Conservation (phyloP, 2,329 filamentous ascomycete genomes). For the Pseudogymnoascus sp. region DNA sequence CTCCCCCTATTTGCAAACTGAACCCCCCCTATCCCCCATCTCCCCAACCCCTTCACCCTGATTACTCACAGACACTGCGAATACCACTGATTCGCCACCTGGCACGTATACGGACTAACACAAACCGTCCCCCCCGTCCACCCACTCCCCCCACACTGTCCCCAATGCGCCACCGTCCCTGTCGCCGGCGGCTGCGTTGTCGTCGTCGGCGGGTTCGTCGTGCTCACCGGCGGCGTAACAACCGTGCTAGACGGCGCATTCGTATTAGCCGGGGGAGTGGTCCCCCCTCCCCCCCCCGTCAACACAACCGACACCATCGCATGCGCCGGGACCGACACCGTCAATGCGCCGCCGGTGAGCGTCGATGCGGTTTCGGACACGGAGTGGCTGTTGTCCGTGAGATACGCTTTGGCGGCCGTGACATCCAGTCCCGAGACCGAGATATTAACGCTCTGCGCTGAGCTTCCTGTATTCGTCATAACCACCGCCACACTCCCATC, state of each 20-base stretch:
- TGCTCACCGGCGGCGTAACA: background rate
- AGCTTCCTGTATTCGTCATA: slow-evolving; percentile 16
- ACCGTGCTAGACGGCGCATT: background rate
- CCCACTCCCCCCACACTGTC: slow-evolving; percentile 30
- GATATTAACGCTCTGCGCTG: background rate
- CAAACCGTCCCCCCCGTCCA: slow-evolving; percentile 29
- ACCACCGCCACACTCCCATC: slow-evolving; percentile 18
- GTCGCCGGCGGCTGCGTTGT: slow-evolving; percentile 8
- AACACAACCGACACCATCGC: background rate
- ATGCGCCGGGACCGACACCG: background rate
- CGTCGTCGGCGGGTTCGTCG: background rate
- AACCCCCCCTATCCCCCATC: background rate
- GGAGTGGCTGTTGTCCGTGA: slow-evolving; percentile 1
- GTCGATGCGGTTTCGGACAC: background rate
- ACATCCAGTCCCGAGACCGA: background rate
- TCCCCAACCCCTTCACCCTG: background rate
- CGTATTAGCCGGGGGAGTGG: background rate
- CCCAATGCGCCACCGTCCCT: slow-evolving; percentile 22
- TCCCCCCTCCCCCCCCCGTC: background rate
- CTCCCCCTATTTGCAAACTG: background rate
- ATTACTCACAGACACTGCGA: slow-evolving; percentile 30
- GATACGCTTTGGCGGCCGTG: background rate
- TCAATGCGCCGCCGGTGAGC: background rate
- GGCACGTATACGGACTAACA: slow-evolving; percentile 28
- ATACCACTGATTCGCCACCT: slow-evolving; percentile 30